Percentiles rank a stretch among this genome's conserved stretches.
Conservation (phyloP, 805 yeast genomes). For the Candida tibetensis region DNA sequence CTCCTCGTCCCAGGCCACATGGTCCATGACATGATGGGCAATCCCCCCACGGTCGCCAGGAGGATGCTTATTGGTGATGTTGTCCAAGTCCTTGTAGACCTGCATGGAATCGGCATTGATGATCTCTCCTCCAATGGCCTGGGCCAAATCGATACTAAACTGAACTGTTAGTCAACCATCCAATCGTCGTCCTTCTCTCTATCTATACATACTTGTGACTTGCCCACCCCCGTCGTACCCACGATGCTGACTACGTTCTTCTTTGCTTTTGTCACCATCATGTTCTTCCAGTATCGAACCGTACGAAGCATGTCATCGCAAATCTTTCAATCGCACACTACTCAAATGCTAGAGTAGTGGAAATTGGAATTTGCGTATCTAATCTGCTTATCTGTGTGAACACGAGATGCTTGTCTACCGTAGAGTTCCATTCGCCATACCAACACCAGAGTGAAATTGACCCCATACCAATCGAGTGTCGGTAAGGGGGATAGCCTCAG, state of each 20-base stretch:
- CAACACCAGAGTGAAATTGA: no score
- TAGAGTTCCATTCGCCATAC: no score
- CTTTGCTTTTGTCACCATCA: conserved; percentile 30
- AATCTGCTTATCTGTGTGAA: no score
- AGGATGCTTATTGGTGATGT: conserved; percentile 93
- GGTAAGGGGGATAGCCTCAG: no score
- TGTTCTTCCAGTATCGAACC: conserved; percentile 18
- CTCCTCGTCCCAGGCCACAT: conserved; percentile 75
- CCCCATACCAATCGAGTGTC: no score
- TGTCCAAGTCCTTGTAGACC: conserved; percentile 69
- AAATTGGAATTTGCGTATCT: background rate
- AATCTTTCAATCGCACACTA: background rate
- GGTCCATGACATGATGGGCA: conserved; percentile 85
- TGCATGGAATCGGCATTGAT: conserved; percentile 98
- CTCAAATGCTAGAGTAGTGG: background rate
- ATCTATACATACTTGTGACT: conserved; percentile 58
- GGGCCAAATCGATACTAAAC: conserved; percentile 76
- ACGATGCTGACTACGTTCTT: conserved; percentile 59
- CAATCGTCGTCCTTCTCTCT: background rate
- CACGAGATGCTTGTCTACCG: no score
- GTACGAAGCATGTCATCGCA: conserved; percentile 9
- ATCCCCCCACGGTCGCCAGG: conserved; percentile 68
- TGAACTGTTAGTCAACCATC: conserved; percentile 16
- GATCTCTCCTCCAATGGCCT: conserved; percentile 76
- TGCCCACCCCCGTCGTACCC: conserved; percentile 97